Base-by-base conservation (phyloP, 2,329 filamentous ascomycete species). In the Bisporella sp. region DNA sequence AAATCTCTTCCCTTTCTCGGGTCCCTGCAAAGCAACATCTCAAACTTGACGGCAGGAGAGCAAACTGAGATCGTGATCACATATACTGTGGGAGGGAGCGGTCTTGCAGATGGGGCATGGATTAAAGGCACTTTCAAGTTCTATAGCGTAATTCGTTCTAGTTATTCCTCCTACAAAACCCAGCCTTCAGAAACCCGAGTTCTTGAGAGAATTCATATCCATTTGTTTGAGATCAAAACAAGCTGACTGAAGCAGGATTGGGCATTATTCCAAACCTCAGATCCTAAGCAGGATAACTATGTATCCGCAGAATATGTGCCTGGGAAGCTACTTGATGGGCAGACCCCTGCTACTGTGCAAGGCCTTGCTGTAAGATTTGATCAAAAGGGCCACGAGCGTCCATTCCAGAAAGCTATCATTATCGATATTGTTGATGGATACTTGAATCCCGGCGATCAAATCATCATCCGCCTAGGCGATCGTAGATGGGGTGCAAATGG, bases 41-140 rank as follows among this genome's bases (percentile, higher is more conserved):
- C 46, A 3, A 52, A 46, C 1, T 53, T 67, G 0, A 56, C 46
- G 4, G 62, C 64, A 1, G 63, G 64, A 4, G 54, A 66, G 54
- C 65, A 60, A 62, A 63, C 62, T 6, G 64, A 67, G 41, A 46
- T 65, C 7, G 43, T 59, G 4, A 45, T 60, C n/a, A 59, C 57
- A 4, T 67, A 66, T 49, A 61, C 57, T 11, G 61, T 63, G 5
- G 66, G 66, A 3, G 64, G 54, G 4, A 64, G 60, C 43, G 64
- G 63, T n/a, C 57, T 65, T 11, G 64, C 62, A 2, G 64, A 67
- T 49, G 64, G 66, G 2, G 66, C 66, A 4, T 68, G 63, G 66
- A 68, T 69, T 46, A 69, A 69, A 47, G 66, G 66, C 1, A 68
- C 66, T 0, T 68, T 68, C 59, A 68, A 69, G 42, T 68, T 69